Evolutionary conservation across 129 eudicot species (phyloP).

Genomic region (Tagetes patula): DNA sequence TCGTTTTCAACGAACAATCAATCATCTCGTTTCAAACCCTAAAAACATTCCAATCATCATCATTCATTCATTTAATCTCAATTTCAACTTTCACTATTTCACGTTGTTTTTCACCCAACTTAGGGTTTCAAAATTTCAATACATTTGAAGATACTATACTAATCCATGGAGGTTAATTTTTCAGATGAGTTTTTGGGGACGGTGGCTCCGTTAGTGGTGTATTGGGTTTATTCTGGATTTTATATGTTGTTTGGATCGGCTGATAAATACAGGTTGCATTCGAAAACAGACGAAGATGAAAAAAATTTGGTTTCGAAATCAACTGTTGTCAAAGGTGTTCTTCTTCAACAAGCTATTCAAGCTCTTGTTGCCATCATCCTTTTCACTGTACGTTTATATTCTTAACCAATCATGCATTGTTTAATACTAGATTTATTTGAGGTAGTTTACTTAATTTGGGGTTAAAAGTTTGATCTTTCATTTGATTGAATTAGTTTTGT

Average conservation of each 20-base stretch:
- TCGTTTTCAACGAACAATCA: conserved; percentile 20
- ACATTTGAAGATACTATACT: not conserved
- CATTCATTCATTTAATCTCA: not conserved
- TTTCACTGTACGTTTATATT: conserved; percentile 53
- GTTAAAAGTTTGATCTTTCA: not conserved
- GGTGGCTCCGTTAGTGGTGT: conserved; percentile 66
- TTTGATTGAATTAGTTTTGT: not conserved
- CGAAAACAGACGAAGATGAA: conserved; percentile 64
- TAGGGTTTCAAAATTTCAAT: conserved; percentile 16
- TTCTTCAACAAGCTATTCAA: conserved; percentile 73
- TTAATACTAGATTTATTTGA: not conserved
- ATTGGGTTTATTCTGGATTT: conserved; percentile 80
- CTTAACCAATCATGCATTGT: not conserved
- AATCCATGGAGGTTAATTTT: conserved; percentile 38
- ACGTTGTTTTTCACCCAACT: conserved; percentile 7
- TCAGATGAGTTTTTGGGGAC: conserved; percentile 86
- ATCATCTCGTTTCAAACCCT: conserved; percentile 22
- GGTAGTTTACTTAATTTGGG: not conserved
- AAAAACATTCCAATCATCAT: not conserved
- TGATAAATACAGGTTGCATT: conserved; percentile 67
- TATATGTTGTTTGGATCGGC: conserved; percentile 54
- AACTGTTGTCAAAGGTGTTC: conserved; percentile 71
- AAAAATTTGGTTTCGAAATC: conserved; percentile 69
- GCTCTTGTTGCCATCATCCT: conserved; percentile 67
- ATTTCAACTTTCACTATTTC: not conserved